These are phyloP conservation scores for Davidsoniella virescens DNA, from an alignment of 2,329 filamentous ascomycete species.

Conservation along the genomic window DNA sequence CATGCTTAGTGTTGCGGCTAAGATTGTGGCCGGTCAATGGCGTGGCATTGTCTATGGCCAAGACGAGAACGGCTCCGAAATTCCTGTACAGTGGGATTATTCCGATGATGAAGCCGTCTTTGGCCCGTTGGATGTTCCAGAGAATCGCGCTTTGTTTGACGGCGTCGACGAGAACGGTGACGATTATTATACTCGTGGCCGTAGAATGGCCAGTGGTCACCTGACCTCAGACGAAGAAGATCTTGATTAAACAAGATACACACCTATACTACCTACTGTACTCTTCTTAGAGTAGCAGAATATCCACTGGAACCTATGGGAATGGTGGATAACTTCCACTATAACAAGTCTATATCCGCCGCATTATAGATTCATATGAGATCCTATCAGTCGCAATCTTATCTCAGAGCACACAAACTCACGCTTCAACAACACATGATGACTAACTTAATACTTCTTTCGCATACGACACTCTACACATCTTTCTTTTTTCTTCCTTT, in stretches of 20 bases:
- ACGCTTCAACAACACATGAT: too few species aligned
- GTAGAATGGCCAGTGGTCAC: conserved; percentile 9
- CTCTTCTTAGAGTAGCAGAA: background rate
- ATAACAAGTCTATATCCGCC: background rate
- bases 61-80: conserved; percentile 35
- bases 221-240: conserved; percentile 9
- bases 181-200: conserved; percentile 11
- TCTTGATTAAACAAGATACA: conserved; percentile 8
- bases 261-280: background rate
- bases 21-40: conserved; percentile 51
- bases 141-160: background rate
- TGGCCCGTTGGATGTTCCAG: background rate
- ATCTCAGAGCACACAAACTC: background rate
- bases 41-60: conserved; percentile 40
- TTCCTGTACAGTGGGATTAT: conserved; percentile 46
- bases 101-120: conserved; percentile 31
- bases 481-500: too few species aligned
- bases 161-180: conserved; percentile 11
- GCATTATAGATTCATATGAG: background rate
- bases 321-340: background rate
- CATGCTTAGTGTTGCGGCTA: conserved; percentile 67
- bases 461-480: too few species aligned
- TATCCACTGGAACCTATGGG: background rate
- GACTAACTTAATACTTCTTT: too few species aligned
- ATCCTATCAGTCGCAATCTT: conserved; percentile 1